Conservation (phyloP, 2,329 filamentous ascomycete species). For the Botryosphaeria agaves region DNA sequence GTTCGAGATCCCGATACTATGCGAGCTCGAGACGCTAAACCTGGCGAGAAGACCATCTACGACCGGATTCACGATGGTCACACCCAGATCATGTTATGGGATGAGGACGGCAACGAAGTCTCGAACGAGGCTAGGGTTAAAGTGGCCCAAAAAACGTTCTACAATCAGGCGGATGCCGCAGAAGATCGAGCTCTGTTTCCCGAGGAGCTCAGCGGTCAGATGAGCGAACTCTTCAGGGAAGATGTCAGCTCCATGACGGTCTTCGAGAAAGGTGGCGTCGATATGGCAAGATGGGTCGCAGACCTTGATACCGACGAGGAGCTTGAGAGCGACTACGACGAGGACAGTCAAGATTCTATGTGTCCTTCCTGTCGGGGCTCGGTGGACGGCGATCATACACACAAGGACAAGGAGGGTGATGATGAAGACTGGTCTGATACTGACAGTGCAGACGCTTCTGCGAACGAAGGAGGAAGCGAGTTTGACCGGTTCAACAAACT, state of each 20-base stretch:
- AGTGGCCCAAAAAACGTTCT: conserved; percentile 12
- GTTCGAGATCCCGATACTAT: conserved; percentile 16
- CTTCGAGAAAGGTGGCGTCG: conserved; percentile 6
- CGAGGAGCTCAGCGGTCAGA: conserved; percentile 11
- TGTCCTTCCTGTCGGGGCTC: conserved; percentile 1
- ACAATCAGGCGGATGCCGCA: conserved; percentile 21
- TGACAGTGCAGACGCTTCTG: neutral
- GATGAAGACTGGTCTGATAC: conserved; percentile 3
- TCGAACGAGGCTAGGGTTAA: conserved; percentile 5
- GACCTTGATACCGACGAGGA: conserved; percentile 13
- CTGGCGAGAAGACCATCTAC: conserved; percentile 18
- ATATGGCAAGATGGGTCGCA: conserved; percentile 6
- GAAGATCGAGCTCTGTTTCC: conserved; percentile 26
- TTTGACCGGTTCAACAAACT: too few relatives aligned
- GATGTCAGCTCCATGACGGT: conserved; percentile 7
- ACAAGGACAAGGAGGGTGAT: conserved; percentile 3
- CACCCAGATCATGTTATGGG: neutral
- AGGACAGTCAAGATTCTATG: conserved; percentile 5
- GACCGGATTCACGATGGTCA: conserved; percentile 11
- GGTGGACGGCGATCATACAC: conserved; percentile 2
- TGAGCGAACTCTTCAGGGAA: conserved; percentile 8
- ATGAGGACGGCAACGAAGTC: conserved; percentile 4
- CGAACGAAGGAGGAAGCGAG: neutral
- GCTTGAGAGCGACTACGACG: conserved; percentile 6
- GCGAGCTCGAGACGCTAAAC: conserved; percentile 18